Evolutionary conservation across 306 rosid species (phyloP), one percentile per base, ranked within the genome.

Genomic region (Citrullus mucosospermus): DNA sequence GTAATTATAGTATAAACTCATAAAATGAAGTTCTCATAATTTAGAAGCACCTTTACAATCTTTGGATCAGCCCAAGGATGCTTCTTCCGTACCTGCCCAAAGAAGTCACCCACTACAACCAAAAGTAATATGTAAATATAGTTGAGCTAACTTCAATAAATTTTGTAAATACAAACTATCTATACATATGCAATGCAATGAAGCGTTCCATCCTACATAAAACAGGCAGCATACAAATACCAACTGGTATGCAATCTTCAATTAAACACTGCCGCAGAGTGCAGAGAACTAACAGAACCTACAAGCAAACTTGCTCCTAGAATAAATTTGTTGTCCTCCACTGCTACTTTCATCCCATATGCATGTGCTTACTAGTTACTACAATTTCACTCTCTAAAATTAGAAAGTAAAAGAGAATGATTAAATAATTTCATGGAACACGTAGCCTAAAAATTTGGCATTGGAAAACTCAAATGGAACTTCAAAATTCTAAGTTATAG

Each of bases 31-130:
- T 62, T 41, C 18, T 59, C 18, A 75, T 34, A 32, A 44, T 46
- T 32, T 38, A 67, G 2, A 71, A n/a, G 72, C 77, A 96, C 99
- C 97, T 96, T 96, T 54, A 85, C 97, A 79, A 89, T 87, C 87
- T 96, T 96, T 72, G 98, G 93, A 83, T 96, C 98, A 78, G 90
- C 99, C 99, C 99, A 96, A 32, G 97, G 97, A 74, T 86, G 91
- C 85, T 84, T 90, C 91, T 89, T 96, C 76, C 99, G 86, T 79
- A 96, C 79, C 6, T 86, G 88, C 79, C 97, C 97, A 80, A 92
- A 88, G 62, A 96, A 85, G 81, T 88, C 97, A 28, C 99, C 99
- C 73, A 96, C 99, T 95, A 83, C 79, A 86, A 76, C 80, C 58
- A 54, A 54, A 58, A 75, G 71, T 65, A 54, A 78, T 16, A 51